Evolutionary conservation across 2,329 filamentous ascomycete genomes (phyloP).

Genomic region (Fusarium xyrophilum): DNA sequence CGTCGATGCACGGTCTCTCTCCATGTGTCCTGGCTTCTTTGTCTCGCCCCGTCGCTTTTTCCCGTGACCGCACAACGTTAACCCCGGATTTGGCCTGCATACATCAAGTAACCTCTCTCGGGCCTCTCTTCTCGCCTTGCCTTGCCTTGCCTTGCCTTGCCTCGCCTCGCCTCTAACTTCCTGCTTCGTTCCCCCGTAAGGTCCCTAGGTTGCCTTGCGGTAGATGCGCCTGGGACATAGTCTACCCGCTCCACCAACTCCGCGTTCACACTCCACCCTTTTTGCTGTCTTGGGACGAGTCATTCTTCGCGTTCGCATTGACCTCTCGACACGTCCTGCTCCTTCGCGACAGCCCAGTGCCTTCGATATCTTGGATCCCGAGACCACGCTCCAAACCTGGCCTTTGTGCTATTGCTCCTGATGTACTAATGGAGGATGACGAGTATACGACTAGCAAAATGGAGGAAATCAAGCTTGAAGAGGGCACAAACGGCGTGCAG

Average conservation of each 20-base stretch:
- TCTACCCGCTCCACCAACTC: conserved; percentile 38
- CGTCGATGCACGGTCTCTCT: conserved; percentile 34
- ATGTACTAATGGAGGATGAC: conserved; percentile 52
- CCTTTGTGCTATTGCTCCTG: conserved; percentile 27
- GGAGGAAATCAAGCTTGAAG: conserved; percentile 55
- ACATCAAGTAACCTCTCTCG: conserved; percentile 16
- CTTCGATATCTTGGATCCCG: conserved; percentile 2
- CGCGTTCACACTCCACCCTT: conserved; percentile 39
- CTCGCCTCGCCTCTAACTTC: conserved; percentile 8
- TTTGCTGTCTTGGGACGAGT: conserved; percentile 36
- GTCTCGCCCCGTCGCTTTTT: conserved; percentile 11
- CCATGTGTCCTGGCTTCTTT: conserved; percentile 21
- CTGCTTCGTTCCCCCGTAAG: conserved; percentile 26
- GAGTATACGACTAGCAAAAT: conserved; percentile 51
- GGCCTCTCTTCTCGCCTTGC: conserved; percentile 5
- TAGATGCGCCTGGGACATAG: conserved; percentile 33
- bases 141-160: conserved; percentile 7
- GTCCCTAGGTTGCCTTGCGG: conserved; percentile 1
- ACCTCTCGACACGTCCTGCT: conserved; percentile 23
- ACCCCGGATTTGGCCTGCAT: conserved; percentile 26
- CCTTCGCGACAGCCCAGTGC: conserved; percentile 13
- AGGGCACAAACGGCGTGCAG: conserved; percentile 48
- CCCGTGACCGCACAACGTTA: conserved; percentile 23
- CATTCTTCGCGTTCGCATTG: conserved; percentile 34
- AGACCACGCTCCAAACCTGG: conserved; percentile 7